Evolutionary conservation across 495 filamentous ascomycete species (phyloP), one percentile per base, ranked within the genome.

Genomic region (Neurospora sp.): DNA sequence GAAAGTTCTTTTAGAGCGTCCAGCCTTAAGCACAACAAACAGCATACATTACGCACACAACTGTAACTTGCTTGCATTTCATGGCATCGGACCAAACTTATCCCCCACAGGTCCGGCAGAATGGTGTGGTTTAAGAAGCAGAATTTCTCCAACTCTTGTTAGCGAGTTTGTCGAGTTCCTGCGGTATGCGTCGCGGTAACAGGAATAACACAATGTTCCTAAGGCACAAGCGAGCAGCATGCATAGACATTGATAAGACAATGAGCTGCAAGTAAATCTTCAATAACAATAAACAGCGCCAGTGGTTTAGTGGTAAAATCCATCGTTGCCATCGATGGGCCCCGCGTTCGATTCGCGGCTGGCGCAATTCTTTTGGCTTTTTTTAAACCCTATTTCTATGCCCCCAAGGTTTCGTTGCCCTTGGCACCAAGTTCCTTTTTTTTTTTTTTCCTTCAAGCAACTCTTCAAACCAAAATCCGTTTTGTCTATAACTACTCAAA

Each of bases 301-400:
- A 82, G 82, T 84, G 82, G 82, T 84, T 84, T 84, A 84, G 83
- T 84, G 83, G 83, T 84, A 84, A 84, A 84, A 84, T 84, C 81
- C 83, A 84, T 84, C 83, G 83, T 84, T 84, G 83, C 83, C 83
- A 84, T 84, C 82, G 83, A 84, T 84, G 83, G 81, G 83, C 83
- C 83, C 83, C 83, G 83, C 78, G 83, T 84, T 84, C 83, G 83
- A 84, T 84, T 84, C 82, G 79, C 82, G 82, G 82, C 81, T 83
- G 79, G 80, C 79, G 82, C 82, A 83, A 77, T 75, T 75, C 70
- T 75, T 75, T 72, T 75, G 20, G 9, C 12, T 8, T 16, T 61
- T 27, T 31, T 2, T 2, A 1, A 31, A 31, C 53, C 53, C 20
- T 3, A 20, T 12, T 20, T 16, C 22, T 61, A 12, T 61, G 12